Percentiles rank a stretch among this genome's conserved stretches.
phyloP scores from a whole-genome alignment of 2,329 filamentous ascomycete species.

The Meredithiella fracta region DNA sequence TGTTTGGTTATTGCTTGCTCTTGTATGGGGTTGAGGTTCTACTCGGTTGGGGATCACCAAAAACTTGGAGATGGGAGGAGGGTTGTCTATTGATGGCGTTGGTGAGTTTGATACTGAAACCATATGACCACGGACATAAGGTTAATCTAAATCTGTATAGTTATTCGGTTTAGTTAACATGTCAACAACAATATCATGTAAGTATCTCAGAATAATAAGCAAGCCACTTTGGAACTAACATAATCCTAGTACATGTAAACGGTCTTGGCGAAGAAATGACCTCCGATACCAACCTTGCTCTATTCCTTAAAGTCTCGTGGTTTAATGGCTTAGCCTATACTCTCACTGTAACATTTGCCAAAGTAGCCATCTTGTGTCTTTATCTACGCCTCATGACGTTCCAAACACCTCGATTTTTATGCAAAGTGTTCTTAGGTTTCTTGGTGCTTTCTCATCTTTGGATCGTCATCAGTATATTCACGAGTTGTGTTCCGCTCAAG shows the following conservation, averaged over 20 bases:
- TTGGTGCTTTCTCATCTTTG: slow-evolving; percentile 16
- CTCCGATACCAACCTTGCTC: background rate
- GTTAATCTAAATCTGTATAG: background rate
- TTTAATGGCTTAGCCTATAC: slow-evolving; percentile 15
- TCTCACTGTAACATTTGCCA: slow-evolving; percentile 16
- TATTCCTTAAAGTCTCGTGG: slow-evolving; percentile 14
- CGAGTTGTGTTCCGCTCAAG: slow-evolving; percentile 16
- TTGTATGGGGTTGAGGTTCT: slow-evolving; percentile 21
- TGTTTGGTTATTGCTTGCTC: slow-evolving; percentile 18
- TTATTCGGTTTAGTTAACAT: slow-evolving; percentile 12
- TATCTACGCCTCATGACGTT: slow-evolving; percentile 19
- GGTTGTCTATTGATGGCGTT: slow-evolving; percentile 22
- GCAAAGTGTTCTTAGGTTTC: slow-evolving; percentile 15
- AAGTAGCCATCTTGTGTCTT: slow-evolving; percentile 17
- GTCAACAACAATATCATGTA: slow-evolving; percentile 13
- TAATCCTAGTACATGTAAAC: slow-evolving; percentile 7
- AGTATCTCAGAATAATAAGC: background rate
- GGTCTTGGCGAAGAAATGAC: slow-evolving; percentile 5
- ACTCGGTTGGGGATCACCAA: slow-evolving; percentile 22
- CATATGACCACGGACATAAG: background rate
- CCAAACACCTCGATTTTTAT: slow-evolving; percentile 13
- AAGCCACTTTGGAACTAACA: background rate
- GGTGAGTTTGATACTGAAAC: slow-evolving; percentile 12
- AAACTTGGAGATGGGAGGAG: slow-evolving; percentile 22
- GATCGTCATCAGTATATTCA: slow-evolving; percentile 17